Conservation (phyloP, 495 filamentous ascomycete genomes). For the Daldinia loculata region DNA sequence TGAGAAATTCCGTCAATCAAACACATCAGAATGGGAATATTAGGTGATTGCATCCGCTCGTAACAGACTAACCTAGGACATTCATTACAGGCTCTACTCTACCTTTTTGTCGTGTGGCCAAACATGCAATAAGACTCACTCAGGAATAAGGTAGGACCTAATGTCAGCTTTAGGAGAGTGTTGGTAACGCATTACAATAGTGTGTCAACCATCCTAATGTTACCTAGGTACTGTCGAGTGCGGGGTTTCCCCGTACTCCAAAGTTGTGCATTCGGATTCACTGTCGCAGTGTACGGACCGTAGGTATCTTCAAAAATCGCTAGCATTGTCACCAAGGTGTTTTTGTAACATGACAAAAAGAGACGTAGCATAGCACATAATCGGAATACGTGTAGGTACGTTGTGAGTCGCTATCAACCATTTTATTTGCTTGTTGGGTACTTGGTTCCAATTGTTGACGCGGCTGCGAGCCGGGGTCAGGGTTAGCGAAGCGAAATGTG, state of each 20-base stretch:
- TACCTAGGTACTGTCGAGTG: background rate
- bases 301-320: background rate
- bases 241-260: background rate
- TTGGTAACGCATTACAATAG: background rate
- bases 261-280: background rate
- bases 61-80: background rate
- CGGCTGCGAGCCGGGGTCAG: background rate
- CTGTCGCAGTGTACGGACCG: too few relatives aligned
- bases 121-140: background rate
- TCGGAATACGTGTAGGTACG: too few relatives aligned
- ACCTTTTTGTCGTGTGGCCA: background rate
- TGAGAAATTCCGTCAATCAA: conserved; percentile 16
- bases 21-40: conserved; percentile 3
- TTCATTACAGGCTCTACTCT: background rate
- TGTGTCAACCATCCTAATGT: too few relatives aligned
- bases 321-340: background rate
- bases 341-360: background rate
- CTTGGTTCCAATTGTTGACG: background rate
- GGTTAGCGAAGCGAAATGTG: too few relatives aligned
- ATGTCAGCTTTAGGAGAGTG: background rate
- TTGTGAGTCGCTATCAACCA: too few relatives aligned
- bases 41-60: background rate
- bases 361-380: background rate
- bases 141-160: background rate
- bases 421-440: background rate